phyloP scores from a whole-genome alignment of 1,139 yeast species.

The Pichia sp. region DNA sequence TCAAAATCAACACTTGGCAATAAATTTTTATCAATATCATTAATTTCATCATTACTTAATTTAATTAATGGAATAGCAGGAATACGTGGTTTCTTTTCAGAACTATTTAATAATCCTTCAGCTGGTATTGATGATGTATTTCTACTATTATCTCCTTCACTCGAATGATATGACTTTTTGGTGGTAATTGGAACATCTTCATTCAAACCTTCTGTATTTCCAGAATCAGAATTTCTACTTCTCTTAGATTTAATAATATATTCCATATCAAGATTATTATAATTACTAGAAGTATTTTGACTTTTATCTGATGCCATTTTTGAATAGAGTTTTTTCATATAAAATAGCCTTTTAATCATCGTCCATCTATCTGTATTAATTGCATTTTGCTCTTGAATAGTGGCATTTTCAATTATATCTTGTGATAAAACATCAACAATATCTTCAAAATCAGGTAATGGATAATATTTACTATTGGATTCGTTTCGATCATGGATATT shows the following conservation, averaged over 20 bases:
- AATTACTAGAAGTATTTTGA: neutral
- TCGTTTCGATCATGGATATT: constrained; percentile 33
- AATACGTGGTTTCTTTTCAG: constrained; percentile 7
- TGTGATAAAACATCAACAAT: constrained; percentile 48
- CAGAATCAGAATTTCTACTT: neutral
- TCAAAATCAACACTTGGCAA: constrained; percentile 29
- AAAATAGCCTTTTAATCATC: constrained; percentile 61
- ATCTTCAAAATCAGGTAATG: constrained; percentile 54
- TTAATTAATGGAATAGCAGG: constrained; percentile 20
- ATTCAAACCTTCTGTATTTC: neutral
- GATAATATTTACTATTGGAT: constrained; percentile 36
- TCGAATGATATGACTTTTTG: neutral
- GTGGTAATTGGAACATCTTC: neutral
- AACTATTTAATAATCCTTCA: constrained; percentile 2
- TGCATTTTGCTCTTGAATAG: constrained; percentile 17
- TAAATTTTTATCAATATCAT: constrained; percentile 23
- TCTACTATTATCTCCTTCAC: neutral
- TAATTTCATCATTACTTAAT: constrained; percentile 22
- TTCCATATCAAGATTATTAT: constrained; percentile 1
- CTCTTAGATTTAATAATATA: neutral
- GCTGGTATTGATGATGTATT: constrained; percentile 3
- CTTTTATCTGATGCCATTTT: constrained; percentile 2
- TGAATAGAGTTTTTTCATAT: constrained; percentile 50
- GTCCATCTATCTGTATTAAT: constrained; percentile 56
- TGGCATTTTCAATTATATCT: constrained; percentile 31